phyloP scores from a whole-genome alignment of 352 stramenopile genomes.

The Phytophthora idaei region DNA sequence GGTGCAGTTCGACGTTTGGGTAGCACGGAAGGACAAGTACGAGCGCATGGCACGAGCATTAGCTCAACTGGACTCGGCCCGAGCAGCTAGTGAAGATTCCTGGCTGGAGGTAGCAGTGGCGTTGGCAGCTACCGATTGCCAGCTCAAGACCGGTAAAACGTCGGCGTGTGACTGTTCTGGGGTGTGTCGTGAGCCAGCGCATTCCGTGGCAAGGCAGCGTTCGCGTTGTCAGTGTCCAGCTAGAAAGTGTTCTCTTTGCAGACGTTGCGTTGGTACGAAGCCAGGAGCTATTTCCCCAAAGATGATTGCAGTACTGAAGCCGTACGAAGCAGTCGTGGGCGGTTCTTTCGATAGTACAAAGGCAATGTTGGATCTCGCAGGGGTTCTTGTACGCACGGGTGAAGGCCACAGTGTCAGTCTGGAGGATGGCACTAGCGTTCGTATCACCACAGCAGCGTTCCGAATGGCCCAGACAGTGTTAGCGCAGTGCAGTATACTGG shows the following conservation, averaged over 20 bases:
- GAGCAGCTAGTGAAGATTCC: slow-evolving; percentile 55
- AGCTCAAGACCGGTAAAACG: slow-evolving; percentile 76
- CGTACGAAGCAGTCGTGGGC: slow-evolving; percentile 35
- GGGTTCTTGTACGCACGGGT: slow-evolving; percentile 49
- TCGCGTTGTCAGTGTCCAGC: slow-evolving; percentile 79
- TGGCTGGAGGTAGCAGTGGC: slow-evolving; percentile 82
- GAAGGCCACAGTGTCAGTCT: slow-evolving; percentile 53
- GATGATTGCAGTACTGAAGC: slow-evolving; percentile 62
- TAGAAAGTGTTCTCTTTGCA: slow-evolving; percentile 81
- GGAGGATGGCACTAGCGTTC: slow-evolving; percentile 32
- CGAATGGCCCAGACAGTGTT: slow-evolving; percentile 72
- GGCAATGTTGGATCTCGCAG: slow-evolving; percentile 52
- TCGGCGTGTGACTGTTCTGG: slow-evolving; percentile 72
- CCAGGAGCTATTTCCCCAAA: slow-evolving; percentile 67
- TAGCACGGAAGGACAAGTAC: slow-evolving; percentile 88
- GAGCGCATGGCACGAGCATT: slow-evolving; percentile 74
- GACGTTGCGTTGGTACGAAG: slow-evolving; percentile 66
- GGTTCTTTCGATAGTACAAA: slow-evolving; percentile 36
- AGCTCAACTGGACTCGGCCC: slow-evolving; percentile 64
- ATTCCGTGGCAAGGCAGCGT: slow-evolving; percentile 77
- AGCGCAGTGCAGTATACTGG: slow-evolving; percentile 72
- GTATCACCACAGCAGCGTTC: slow-evolving; percentile 57
- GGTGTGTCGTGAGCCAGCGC: slow-evolving; percentile 60
- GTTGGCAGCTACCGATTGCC: slow-evolving; percentile 77
- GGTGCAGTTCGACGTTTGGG: slow-evolving; percentile 84